phyloP scores from a whole-genome alignment of 2,329 filamentous ascomycete species.

The Paradendryphiella salina region DNA sequence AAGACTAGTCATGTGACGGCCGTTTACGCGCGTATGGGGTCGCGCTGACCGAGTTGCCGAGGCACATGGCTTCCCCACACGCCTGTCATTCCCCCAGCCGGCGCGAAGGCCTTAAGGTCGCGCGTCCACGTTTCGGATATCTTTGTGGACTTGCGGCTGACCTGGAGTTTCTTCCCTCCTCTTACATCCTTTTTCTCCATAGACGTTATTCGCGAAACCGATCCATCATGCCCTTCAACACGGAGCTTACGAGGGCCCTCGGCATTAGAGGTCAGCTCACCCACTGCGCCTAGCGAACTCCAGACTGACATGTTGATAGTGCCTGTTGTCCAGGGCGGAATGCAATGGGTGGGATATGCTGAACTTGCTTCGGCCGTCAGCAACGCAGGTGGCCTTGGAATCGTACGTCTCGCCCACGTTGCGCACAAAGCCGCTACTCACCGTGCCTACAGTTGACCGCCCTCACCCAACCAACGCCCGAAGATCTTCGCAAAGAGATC shows the following conservation, averaged over 20 bases:
- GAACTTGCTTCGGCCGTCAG: slow-evolving; percentile 72
- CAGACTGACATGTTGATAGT: slow-evolving; percentile 60
- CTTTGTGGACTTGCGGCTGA: not conserved
- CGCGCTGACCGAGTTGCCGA: slow-evolving; percentile 30
- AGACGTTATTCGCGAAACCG: slow-evolving; percentile 1
- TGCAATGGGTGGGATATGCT: slow-evolving; percentile 84
- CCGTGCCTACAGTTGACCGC: slow-evolving; percentile 63
- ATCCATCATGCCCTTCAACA: slow-evolving; percentile 64
- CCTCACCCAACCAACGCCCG: slow-evolving; percentile 89
- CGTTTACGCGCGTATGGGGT: slow-evolving; percentile 15
- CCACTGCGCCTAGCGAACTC: not conserved
- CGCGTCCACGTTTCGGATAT: slow-evolving; percentile 14
- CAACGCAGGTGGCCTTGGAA: slow-evolving; percentile 73
- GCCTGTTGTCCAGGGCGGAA: slow-evolving; percentile 81
- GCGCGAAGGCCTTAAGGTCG: slow-evolving; percentile 15
- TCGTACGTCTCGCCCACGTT: slow-evolving; percentile 48
- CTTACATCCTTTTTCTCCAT: not conserved
- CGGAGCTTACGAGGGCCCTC: slow-evolving; percentile 63
- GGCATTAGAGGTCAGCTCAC: slow-evolving; percentile 54
- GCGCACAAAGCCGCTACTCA: slow-evolving; percentile 13
- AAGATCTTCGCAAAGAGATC: slow-evolving; percentile 92
- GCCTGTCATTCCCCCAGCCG: slow-evolving; percentile 17
- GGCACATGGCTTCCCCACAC: slow-evolving; percentile 37
- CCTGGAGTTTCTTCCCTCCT: not conserved
- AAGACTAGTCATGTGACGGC: slow-evolving; percentile 12